Evolutionary conservation across 257 asterid genomes (phyloP).

Genomic region (Plantago elongata): DNA sequence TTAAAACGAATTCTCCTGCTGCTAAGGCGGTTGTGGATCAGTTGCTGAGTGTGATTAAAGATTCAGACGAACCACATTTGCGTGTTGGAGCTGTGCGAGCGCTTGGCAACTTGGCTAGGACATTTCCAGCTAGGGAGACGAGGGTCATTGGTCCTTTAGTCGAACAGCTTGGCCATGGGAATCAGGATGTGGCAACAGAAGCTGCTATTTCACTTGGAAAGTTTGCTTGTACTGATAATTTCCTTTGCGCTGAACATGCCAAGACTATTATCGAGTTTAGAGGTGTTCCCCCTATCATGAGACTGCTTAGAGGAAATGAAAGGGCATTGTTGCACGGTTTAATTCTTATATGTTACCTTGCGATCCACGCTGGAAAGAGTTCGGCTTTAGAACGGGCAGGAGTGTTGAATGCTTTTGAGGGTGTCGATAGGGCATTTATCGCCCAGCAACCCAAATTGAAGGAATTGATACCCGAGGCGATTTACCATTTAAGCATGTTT

Average conservation of each 20-base stretch:
- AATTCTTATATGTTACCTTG: conserved; percentile 63
- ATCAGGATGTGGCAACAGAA: conserved; percentile 51
- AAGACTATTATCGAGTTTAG: conserved; percentile 62
- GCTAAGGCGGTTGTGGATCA: conserved; percentile 86
- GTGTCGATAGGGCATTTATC: conserved; percentile 44
- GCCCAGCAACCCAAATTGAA: conserved; percentile 52
- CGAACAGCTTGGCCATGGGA: conserved; percentile 47
- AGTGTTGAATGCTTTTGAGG: conserved; percentile 49
- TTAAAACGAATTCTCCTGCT: conserved; percentile 73
- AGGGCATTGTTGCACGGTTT: conserved; percentile 43
- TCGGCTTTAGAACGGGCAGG: conserved; percentile 59
- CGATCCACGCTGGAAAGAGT: conserved; percentile 62
- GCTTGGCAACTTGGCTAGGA: conserved; percentile 61
- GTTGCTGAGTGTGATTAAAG: conserved; percentile 53
- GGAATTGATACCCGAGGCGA: conserved; percentile 51
- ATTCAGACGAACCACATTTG: conserved; percentile 30
- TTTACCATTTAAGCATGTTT: conserved; percentile 53
- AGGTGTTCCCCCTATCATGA: conserved; percentile 49
- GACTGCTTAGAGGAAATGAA: conserved; percentile 52
- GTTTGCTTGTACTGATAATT: conserved; percentile 58
- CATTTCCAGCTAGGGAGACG: conserved; percentile 75
- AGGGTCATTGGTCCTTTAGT: conserved; percentile 54
- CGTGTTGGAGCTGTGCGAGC: conserved; percentile 52
- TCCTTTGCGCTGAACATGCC: conserved; percentile 52
- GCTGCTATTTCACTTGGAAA: conserved; percentile 66